Percentiles rank a stretch among this genome's conserved stretches.
These are phyloP conservation scores for Auriscalpium vulgare DNA, from an alignment of 768 basidiomycete genomes.

Conservation along the genomic window DNA sequence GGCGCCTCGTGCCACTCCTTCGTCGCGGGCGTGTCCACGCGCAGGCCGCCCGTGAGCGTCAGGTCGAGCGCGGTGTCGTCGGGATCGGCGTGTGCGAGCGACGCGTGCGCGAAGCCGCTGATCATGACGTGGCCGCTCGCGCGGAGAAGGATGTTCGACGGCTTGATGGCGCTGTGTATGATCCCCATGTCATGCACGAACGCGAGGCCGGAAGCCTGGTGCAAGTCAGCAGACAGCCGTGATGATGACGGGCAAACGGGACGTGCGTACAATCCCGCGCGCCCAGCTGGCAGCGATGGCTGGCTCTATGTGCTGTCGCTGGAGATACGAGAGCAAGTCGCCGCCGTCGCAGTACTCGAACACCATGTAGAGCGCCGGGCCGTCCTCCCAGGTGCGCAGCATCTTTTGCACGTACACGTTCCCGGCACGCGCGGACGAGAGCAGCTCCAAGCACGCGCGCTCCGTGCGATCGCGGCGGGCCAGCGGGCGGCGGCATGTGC, in stretches of 20 bases:
- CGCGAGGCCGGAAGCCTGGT: conserved; percentile 8
- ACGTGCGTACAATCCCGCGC: conserved; percentile 8
- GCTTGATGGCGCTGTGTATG: conserved; percentile 11
- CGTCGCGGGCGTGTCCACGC: neutral
- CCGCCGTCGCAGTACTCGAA: conserved; percentile 12
- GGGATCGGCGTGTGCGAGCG: neutral
- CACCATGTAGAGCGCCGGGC: conserved; percentile 9
- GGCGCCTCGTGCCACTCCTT: conserved; percentile 14
- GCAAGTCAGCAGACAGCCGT: neutral
- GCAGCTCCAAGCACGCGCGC: conserved; percentile 5
- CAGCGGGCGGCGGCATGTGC: conserved; percentile 11
- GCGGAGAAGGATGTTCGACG: conserved; percentile 10
- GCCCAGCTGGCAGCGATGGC: conserved; percentile 8
- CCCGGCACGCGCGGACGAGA: neutral
- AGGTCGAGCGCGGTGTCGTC: neutral
- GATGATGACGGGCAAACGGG: neutral
- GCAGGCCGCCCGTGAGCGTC: conserved; percentile 2
- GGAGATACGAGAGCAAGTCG: conserved; percentile 7
- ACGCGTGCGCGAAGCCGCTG: conserved; percentile 7
- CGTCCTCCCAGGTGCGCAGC: conserved; percentile 14
- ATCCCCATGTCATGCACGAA: conserved; percentile 11
- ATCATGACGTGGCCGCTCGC: conserved; percentile 13
- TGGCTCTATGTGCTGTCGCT: conserved; percentile 3
- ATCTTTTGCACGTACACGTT: conserved; percentile 10
- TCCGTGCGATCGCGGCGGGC: conserved; percentile 4